These are phyloP conservation scores for Aphanomyces astaci DNA, from an alignment of 352 stramenopile genomes.

Conservation along the genomic window DNA sequence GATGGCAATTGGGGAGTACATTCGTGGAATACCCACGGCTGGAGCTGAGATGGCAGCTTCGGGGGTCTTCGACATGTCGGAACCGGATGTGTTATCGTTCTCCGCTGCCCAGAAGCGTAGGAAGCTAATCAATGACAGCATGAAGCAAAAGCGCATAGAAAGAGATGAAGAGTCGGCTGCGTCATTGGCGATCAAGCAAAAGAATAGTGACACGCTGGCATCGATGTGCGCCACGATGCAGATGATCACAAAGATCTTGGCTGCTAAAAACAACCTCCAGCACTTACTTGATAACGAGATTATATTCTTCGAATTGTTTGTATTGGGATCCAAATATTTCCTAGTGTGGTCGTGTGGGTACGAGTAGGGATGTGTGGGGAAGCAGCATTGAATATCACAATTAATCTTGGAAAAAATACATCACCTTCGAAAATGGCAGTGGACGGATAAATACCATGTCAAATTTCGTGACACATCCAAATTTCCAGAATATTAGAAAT, in stretches of 20 bases:
- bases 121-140: not conserved
- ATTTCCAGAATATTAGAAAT: too few species aligned
- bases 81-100: not conserved
- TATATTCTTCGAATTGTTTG: too few species aligned
- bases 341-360: too few species aligned
- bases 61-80: not conserved
- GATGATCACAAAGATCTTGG: not conserved
- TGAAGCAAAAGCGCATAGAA: not conserved
- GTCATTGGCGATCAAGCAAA: not conserved
- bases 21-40: not conserved
- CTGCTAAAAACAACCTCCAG: not conserved
- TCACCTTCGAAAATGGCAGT: too few species aligned
- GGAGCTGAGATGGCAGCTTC: not conserved
- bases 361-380: too few species aligned
- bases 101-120: not conserved
- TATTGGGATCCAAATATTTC: too few species aligned
- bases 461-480: too few species aligned
- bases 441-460: too few species aligned
- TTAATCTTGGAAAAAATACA: too few species aligned
- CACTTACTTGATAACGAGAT: too few species aligned
- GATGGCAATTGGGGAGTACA: not conserved
- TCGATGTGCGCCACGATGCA: not conserved
- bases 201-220: not conserved
- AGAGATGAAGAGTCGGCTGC: not conserved
- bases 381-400: too few species aligned